Evolutionary conservation across 208 protist genomes (phyloP), one percentile per base, ranked within the genome.

Genomic region (Trypanosoma melophagium): DNA sequence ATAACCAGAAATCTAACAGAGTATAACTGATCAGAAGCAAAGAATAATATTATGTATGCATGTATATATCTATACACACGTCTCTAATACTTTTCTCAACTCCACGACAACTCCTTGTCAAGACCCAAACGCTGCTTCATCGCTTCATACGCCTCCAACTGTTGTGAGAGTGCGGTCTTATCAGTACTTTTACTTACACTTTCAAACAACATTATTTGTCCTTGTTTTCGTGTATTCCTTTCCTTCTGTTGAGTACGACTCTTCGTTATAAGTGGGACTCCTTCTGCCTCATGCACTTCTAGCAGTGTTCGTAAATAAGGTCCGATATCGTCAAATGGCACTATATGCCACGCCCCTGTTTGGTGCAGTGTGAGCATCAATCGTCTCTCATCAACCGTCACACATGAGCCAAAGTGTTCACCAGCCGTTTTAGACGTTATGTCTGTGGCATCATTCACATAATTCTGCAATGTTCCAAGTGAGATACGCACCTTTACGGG

Each of bases 271-370:
- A 90, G 71, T 50, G 85, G 81, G 8, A 66, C 71, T 3, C 65
- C 77, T 19, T 61, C 54, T 10, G 24, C 60, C 1, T 77, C 71
- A 42, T 91, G 85, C 0, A 70, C 81, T 0, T 66, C n/a, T 10
- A 87, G 44, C 2, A 91, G 25, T 4, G 74, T 69, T 24, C 66
- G 59, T 19, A 91, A 9, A 22, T 76, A 66, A 3, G 55, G 35
- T 5, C 67, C 64, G 12, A 77, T 42, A 50, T 79, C 60, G 7
- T 80, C 59, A 62, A 79, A 83, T 0, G 85, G 85, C 55, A 83
- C 61, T 0, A 88, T 50, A 47, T 81, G 63, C 85, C 79, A 86
- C 12, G 61, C 83, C 17, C 42, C 7, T 14, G 69, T 60, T 31
- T 68, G 8, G 42, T 81, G 69, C 9, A 81, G 40, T 4, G 76